Evolutionary conservation across 345 rosid genomes (phyloP), one percentile per base, ranked within the genome.

Genomic region (thale cress (Arabidopsis thaliana)): DNA sequence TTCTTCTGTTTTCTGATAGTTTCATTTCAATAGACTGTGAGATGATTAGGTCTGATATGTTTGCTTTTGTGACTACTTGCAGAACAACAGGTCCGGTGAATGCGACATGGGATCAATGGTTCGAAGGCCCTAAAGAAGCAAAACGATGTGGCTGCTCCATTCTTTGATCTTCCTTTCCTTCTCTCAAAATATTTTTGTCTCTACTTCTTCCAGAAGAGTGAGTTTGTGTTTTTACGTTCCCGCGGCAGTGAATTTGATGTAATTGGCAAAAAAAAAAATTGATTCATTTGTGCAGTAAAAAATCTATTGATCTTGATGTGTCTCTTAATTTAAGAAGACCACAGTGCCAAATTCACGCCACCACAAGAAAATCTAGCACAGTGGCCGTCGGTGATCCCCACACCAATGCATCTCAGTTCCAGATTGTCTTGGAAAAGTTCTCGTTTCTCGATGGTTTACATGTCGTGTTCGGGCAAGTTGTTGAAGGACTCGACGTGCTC

Each of bases 101-200:
- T 41, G 83, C 88, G 0, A 16, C 50, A n/a, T 93, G 98, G 98
- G 98, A 93, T 71, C 88, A 84, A 63, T 93, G 98, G 98, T 93
- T 93, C 48, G 90, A 91, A 78, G 80, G 91, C 8, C 91, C 92
- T 12, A 80, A 71, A 63, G 89, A 91, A 40, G 82, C 87, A 0
- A 76, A 81, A 69, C 73, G 96, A 38, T 91, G 97, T 87, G 84
- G 82, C 40, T 91, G 97, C 85, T 81, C 82, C 91, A 83, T 89
- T 45, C 86, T 93, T 41, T 87, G 81, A 85, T 60, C 58, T 46
- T 70, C 46, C 22, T 59, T 14, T 58, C 34, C 45, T 11, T 55
- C n/a, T 33, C 13, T 34, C 12, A 2, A 24, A 1, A 25, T 50
- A 2, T 8, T 2, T 59, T 33, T 58, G 12, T 22, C 38, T 50